Base-by-base conservation (phyloP, 2,329 filamentous ascomycete species). In the Colletotrichum phormii region DNA sequence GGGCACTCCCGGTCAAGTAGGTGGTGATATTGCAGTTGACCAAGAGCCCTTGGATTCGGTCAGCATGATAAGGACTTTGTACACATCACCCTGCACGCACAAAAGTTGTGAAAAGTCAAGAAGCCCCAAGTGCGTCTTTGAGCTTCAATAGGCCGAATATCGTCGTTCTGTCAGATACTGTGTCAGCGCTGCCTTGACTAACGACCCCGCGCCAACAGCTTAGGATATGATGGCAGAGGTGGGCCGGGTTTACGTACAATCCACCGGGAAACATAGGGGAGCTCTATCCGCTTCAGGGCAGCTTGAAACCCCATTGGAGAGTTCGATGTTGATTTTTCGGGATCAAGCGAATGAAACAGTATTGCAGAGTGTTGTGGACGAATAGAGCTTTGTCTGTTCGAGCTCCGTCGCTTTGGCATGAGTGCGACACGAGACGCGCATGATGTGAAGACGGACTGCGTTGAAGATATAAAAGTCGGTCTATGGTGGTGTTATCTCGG, bases 111-210 rank as follows among this genome's bases (percentile, higher is more conserved):
- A 57, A 83, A 87, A 4, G 83, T 82, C 71, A 81, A 76, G 31
- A 81, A 82, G 4, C 78, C 81, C 85, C 84, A 87, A 5, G 83
- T 86, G 18, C 84, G 80, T 55, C 84, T 79, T 55, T 76, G 81
- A 1, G 80, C 76, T 71, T 86, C 84, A 33, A 86, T 82, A 11
- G 86, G 87, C 3, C 85, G 84, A 68, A 88, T 86, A 75, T 89
- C 86, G 74, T 88, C 82, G 76, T 88, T 88, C 82, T 84, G 53
- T 18, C 15, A 42, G 18, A 22, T 33, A 13, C 29, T 33, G 60
- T 24, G 18, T 60, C 49, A 62, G n/a, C 51, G 12, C 46, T 6
- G n/a, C 24, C 13, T 22, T 26, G 53, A 37, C n/a, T 18, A n/a
- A 11, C 4, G 59, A 75, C 64, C 69, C 64, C 4, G 15, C 18